These are phyloP conservation scores for Fusarium begoniae DNA, from an alignment of 2,329 filamentous ascomycete genomes.

Conservation along the genomic window DNA sequence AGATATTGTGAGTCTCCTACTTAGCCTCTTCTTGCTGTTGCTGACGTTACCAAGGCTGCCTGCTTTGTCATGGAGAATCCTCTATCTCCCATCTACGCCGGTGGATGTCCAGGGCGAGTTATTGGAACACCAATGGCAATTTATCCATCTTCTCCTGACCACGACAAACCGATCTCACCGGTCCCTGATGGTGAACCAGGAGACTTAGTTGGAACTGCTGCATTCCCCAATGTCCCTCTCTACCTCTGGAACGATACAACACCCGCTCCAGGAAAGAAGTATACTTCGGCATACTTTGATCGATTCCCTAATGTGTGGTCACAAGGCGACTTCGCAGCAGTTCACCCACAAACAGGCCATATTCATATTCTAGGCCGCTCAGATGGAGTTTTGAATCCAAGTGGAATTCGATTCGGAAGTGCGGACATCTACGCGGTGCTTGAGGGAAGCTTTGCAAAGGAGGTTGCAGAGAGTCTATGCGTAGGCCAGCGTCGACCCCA, in stretches of 20 bases:
- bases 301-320: conserved; percentile 78
- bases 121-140: conserved; percentile 63
- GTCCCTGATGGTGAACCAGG: conserved; percentile 71
- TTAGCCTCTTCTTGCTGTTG: neutral
- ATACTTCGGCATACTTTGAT: conserved; percentile 68
- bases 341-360: conserved; percentile 73
- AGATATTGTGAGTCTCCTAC: conserved; percentile 67
- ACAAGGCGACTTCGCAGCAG: conserved; percentile 81
- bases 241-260: conserved; percentile 68
- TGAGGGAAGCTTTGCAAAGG: conserved; percentile 69
- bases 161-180: conserved; percentile 54
- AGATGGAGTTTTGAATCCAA: conserved; percentile 83
- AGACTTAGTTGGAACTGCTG: conserved; percentile 74
- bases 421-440: conserved; percentile 83
- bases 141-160: conserved; percentile 64
- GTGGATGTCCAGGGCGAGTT: conserved; percentile 60
- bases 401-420: conserved; percentile 80
- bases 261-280: conserved; percentile 63
- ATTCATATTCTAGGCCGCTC: conserved; percentile 74
- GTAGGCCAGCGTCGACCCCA: conserved; percentile 76
- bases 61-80: conserved; percentile 73
- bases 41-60: conserved; percentile 53
- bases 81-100: conserved; percentile 70
- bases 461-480: conserved; percentile 77
- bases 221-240: conserved; percentile 81